These are phyloP conservation scores for Dendrobium officinale DNA, from an alignment of 106 monocot genomes.

Conservation along the genomic window DNA sequence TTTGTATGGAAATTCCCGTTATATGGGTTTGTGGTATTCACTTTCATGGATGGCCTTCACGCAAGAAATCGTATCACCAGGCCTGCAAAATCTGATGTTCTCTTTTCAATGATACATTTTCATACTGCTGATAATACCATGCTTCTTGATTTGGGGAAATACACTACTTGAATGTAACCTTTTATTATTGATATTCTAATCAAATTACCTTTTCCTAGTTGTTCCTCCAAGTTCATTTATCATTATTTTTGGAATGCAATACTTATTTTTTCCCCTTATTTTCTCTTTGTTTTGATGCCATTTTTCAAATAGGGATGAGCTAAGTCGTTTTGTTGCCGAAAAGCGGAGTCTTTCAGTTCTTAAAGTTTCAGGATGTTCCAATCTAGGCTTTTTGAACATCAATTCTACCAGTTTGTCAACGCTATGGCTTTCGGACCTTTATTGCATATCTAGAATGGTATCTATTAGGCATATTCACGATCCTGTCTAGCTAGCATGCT, in stretches of 20 bases:
- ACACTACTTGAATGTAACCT: neutral
- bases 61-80: neutral
- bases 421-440: conserved; percentile 84
- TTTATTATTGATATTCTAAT: neutral
- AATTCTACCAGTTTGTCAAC: conserved; percentile 69
- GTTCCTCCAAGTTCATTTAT: neutral
- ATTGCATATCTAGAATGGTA: conserved; percentile 76
- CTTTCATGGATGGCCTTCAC: neutral
- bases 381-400: conserved; percentile 66
- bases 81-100: neutral
- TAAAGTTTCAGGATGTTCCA: conserved; percentile 72
- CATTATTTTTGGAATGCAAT: neutral
- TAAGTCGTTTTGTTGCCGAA: conserved; percentile 83
- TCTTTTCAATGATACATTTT: neutral
- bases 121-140: neutral
- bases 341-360: conserved; percentile 68
- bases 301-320: conserved; percentile 55
- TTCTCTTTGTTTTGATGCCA: neutral
- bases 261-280: neutral
- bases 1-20: neutral
- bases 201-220: neutral
- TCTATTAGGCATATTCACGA: neutral
- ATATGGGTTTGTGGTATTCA: neutral
- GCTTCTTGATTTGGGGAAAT: neutral
- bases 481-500: neutral